These are phyloP conservation scores for Vigna reflexopilosa DNA, from an alignment of 306 rosid species.

Conservation along the genomic window DNA sequence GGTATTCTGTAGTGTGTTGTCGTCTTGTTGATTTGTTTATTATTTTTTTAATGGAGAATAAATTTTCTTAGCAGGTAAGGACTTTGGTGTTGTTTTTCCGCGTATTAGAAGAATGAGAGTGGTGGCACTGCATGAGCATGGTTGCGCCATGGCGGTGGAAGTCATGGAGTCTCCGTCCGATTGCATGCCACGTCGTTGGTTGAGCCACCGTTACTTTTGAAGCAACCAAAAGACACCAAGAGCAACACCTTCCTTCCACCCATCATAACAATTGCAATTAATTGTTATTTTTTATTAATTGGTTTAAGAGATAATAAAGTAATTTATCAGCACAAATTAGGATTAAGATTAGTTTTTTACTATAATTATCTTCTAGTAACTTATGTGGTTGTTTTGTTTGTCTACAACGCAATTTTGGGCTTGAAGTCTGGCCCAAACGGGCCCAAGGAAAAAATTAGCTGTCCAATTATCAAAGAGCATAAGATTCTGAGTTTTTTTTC, in stretches of 20 bases:
- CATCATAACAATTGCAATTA: background rate
- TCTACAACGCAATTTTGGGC: no score
- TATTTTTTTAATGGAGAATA: no score
- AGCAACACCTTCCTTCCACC: background rate
- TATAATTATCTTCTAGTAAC: no score
- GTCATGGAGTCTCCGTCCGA: background rate
- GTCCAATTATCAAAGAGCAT: background rate
- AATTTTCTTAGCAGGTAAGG: background rate
- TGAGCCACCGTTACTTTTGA: background rate
- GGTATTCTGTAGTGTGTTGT: no score
- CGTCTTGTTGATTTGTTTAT: no score
- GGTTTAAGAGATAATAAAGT: no score
- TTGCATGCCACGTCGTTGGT: background rate
- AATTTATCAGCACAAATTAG: no score
- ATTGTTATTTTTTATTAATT: no score
- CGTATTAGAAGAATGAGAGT: background rate
- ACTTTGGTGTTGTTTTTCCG: background rate
- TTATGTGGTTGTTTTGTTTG: no score
- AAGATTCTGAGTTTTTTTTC: background rate
- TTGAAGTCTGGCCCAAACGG: background rate
- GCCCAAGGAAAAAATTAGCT: background rate
- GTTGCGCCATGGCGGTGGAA: constrained; percentile 9
- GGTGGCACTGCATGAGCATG: no score
- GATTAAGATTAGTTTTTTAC: no score
- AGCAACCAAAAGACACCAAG: background rate